Base-by-base conservation (phyloP, 192 early-diverging fungal genomes). In the Rhizophagus clarus region DNA sequence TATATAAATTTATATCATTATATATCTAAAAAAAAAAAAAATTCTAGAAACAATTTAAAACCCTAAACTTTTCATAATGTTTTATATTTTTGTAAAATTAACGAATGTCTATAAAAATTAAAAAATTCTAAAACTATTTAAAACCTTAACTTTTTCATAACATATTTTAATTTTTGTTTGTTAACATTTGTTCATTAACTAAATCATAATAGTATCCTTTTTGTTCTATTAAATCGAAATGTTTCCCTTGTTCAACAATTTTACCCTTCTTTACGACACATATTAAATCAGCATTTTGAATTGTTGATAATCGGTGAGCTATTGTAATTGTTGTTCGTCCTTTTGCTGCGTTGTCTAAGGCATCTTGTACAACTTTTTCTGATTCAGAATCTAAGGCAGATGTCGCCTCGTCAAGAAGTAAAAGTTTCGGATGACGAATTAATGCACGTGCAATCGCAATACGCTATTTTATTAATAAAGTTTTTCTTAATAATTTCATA, bases 371-470 rank as follows among this genome's bases (percentile, higher is more conserved):
- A 15, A 92, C 76, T 79, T 91, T 91, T 77, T 94, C 93, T 61
- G 88, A 88, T 75, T 91, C 89, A 40, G 88, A 88, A 80, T 94
- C 93, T 61, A 94, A 77, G 28, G 93, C 92, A 24, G 90, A 90
- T 3, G 93, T 94, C 40, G 93, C 93, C 74, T 94, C 97, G 76
- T 98, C 97, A 31, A 98, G 85, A 28, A 97, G 82, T 66, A 97
- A 81, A 12, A 98, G 81, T 81, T 92, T 91, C 49, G 96, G 96
- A 72, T 95, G 91, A 69, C 95, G 92, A 72, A 97, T 94, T 67
- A 97, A 77, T 0, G 96, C 95, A 72, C 95, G 92, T 1, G 96
- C 96, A 89, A 95, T 95, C 7, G 94, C 96, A 85, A 98, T 90
- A 17, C 51, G 15, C 51, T 56, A 56, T 51, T 51, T 56, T 17